phyloP scores from a whole-genome alignment of 106 monocot genomes.

The Vanilla planifolia region DNA sequence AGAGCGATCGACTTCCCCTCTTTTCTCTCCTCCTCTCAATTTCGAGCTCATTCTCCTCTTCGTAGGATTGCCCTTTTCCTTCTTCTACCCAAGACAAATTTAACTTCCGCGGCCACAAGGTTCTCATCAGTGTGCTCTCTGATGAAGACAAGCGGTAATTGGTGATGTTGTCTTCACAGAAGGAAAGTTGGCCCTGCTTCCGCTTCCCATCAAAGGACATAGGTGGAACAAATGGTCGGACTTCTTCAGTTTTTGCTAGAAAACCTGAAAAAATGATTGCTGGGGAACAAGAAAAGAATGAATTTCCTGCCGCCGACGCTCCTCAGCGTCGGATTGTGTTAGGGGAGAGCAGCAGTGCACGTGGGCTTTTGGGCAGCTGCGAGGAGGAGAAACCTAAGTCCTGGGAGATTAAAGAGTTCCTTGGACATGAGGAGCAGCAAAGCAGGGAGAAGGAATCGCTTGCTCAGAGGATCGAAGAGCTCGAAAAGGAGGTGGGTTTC shows the following conservation, averaged over 20 bases:
- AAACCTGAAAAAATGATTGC: neutral
- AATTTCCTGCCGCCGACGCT: neutral
- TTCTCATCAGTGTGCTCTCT: neutral
- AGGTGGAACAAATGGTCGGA: neutral
- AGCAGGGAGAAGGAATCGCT: neutral
- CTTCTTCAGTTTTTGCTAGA: neutral
- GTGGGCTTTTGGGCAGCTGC: too few species aligned
- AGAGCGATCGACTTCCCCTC: neutral
- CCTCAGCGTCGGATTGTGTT: neutral
- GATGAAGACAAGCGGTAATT: neutral
- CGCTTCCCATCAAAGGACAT: neutral
- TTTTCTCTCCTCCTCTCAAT: conserved; percentile 2
- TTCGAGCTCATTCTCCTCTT: neutral
- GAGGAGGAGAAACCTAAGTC: neutral
- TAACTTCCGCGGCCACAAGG: too few species aligned
- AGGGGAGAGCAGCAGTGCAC: neutral
- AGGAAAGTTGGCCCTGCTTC: neutral
- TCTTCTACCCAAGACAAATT: conserved; percentile 5
- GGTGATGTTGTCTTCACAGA: neutral
- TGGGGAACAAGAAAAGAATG: neutral
- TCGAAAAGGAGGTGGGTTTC: conserved; percentile 9
- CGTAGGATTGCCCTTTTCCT: neutral
- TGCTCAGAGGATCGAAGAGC: conserved; percentile 1
- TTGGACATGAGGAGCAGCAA: neutral
- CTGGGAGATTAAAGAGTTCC: neutral